Evolutionary conservation across 345 rosid genomes (phyloP).

Genomic region (Eucalyptus coolabah): DNA sequence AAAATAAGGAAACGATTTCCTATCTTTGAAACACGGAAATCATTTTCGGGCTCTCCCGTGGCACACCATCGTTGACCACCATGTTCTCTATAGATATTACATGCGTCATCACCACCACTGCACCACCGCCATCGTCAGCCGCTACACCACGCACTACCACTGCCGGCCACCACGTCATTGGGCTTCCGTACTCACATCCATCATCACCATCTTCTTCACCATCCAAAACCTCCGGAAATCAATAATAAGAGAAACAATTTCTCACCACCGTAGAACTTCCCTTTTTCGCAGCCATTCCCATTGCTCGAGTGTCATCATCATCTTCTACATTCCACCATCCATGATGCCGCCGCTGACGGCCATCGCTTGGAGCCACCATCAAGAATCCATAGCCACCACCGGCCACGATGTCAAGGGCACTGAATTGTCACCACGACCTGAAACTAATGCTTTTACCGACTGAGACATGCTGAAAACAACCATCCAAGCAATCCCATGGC

Average conservation of each 20-base stretch:
- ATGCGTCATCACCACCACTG: not conserved
- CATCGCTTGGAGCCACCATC: not conserved
- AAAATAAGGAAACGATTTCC: no score
- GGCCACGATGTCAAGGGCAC: rapidly evolving
- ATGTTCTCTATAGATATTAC: no score
- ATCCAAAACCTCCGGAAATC: not conserved
- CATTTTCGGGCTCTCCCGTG: no score
- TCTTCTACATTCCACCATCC: not conserved
- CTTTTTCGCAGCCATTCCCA: not conserved
- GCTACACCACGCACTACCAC: not conserved
- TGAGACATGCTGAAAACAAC: not conserved
- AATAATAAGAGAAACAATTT: not conserved
- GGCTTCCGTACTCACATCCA: not conserved
- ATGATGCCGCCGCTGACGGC: rapidly evolving
- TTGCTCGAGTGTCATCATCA: not conserved
- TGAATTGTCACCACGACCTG: not conserved
- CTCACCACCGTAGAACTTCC: not conserved
- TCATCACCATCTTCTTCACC: not conserved
- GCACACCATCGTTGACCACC: no score
- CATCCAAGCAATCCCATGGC: not conserved
- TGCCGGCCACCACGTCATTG: not conserved
- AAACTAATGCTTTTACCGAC: not conserved
- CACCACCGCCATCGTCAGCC: not conserved
- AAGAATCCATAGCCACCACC: not conserved
- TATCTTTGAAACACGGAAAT: no score